Conservation (phyloP, 83 land plant species). For the Picea abies region DNA sequence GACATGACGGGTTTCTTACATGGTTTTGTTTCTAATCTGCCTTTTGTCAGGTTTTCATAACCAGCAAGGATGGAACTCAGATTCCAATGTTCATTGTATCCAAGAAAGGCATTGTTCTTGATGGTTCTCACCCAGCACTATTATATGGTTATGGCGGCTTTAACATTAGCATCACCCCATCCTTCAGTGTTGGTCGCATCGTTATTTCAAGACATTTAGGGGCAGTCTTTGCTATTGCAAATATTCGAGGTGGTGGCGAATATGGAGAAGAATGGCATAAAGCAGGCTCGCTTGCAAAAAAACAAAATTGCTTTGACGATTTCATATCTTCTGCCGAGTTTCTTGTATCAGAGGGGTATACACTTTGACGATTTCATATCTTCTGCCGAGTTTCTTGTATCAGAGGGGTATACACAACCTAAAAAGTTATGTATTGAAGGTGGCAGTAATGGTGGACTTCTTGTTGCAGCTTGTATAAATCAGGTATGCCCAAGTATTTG, state of each 20-base stretch:
- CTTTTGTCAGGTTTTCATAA: conserved; percentile 71
- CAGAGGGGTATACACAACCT: too few species aligned
- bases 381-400: too few species aligned
- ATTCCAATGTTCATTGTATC: conserved; percentile 88
- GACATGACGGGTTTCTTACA: background rate
- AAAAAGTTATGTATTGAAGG: too few species aligned
- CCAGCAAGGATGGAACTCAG: conserved; percentile 87
- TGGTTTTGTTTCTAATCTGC: background rate
- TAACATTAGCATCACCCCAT: conserved; percentile 79
- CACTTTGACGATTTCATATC: too few species aligned
- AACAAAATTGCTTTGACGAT: too few species aligned
- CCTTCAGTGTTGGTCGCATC: conserved; percentile 66
- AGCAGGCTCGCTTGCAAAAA: too few species aligned
- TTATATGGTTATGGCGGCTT: conserved; percentile 98
- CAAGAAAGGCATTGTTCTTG: conserved; percentile 11
- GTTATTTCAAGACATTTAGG: conserved; percentile 64
- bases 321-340: too few species aligned
- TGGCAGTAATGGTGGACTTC: too few species aligned
- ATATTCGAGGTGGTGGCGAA: conserved; percentile 98
- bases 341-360: too few species aligned
- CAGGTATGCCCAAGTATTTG: too few species aligned
- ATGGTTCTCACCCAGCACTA: conserved; percentile 80
- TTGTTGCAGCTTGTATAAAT: too few species aligned
- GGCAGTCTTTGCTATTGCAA: conserved; percentile 77
- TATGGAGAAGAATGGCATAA: conserved; percentile 77